Base-by-base conservation (phyloP, 805 yeast genomes). In the Ogataea polymorpha region DNA sequence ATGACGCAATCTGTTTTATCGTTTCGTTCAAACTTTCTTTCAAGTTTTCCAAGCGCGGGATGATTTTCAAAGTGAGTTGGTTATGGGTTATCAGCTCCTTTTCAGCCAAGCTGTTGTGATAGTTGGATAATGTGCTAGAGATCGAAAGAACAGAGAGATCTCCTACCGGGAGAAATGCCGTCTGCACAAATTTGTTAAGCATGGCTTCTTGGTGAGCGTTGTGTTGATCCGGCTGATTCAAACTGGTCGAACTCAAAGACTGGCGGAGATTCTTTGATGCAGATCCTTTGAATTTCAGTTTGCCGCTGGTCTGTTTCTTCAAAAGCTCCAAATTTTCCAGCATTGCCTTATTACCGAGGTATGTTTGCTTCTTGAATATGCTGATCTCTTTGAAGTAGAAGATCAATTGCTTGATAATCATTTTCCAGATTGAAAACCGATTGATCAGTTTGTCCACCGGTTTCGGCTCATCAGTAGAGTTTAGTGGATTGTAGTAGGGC, bases 391-490 rank as follows among this genome's bases (percentile, higher is more conserved):
- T 70, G 45, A 77, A 68, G 51, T 77, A 77, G 46, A 66, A 66
- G 20, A 75, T 68, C 46, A 77, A 61, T 50, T 77, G 80, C 54
- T 74, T 76, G 47, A 77, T 66, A 41, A 76, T 67, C 55, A 69
- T 67, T 40, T 79, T 66, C 79, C 80, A 77, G n/a, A 79, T 76
- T 41, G 71, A 73, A 53, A 77, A 76, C 40, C 82, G 56, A 42
- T 69, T 69, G 23, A 78, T 75, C 47, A 77, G 60, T 21, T 72
- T 70, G 49, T 77, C 81, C 5, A 78, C 71, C 7, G 70, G 70
- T 34, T 56, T 54, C 15, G 67, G 66, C 25, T 61, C 62, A 33
- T 54, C 56, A 13, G 48, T 39, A 10, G 53, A 51, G 5, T 51
- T 50, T 23, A 65, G 51, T 7, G 68, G 66, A 18, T 57, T 46